These are phyloP conservation scores for Kluyveromyces nonfermentans DNA, from an alignment of 805 yeast genomes.

Conservation along the genomic window DNA sequence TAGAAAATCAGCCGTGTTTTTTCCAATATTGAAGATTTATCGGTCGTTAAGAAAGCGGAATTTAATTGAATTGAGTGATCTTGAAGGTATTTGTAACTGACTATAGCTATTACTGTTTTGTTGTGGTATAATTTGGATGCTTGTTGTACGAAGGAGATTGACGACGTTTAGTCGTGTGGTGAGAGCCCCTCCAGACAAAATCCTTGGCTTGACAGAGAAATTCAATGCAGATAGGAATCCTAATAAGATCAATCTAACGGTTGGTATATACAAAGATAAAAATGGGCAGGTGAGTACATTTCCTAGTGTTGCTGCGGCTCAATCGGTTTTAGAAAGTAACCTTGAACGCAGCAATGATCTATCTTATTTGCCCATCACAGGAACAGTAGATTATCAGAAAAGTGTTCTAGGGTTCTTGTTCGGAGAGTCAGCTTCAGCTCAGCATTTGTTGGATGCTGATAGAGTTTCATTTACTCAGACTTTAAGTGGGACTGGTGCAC, in stretches of 20 bases:
- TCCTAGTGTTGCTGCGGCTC: conserved; percentile 25
- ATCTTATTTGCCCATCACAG: conserved; percentile 55
- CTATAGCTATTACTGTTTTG: no score
- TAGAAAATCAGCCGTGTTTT: no score
- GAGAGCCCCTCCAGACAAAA: conserved; percentile 78
- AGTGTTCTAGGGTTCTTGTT: conserved; percentile 65
- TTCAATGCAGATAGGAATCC: conserved; percentile 57
- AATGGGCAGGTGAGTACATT: conserved; percentile 44
- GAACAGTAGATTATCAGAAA: conserved; percentile 56
- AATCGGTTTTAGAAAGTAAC: conserved; percentile 29
- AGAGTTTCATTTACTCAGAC: conserved; percentile 81
- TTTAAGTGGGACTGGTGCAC: conserved; percentile 90
- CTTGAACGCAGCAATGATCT: conserved; percentile 57
- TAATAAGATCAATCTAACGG: conserved; percentile 41
- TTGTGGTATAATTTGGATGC: neutral
- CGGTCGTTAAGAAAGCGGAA: no score
- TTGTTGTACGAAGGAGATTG: neutral
- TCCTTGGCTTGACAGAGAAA: conserved; percentile 68
- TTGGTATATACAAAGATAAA: conserved; percentile 78
- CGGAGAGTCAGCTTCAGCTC: conserved; percentile 52
- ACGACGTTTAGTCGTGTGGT: conserved; percentile 24
- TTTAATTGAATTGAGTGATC: no score
- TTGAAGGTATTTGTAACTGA: no score
- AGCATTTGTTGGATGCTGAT: conserved; percentile 44
- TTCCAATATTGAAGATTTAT: no score